Conservation (phyloP, 352 stramenopile species). For the Globisporangium viniferum region DNA sequence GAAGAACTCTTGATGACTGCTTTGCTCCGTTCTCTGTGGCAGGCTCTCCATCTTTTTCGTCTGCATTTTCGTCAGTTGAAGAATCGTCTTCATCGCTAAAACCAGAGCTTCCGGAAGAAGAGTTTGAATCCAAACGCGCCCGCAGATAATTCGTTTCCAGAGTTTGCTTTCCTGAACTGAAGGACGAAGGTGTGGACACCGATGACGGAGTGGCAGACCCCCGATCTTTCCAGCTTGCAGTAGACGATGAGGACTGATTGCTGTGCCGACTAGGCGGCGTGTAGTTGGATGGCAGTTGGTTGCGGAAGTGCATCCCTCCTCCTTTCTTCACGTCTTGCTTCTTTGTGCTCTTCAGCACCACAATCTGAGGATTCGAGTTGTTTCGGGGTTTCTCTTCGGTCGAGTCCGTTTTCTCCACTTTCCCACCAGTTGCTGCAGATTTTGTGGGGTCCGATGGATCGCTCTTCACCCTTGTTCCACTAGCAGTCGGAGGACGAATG, state of each 20-base stretch:
- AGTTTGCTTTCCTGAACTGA: conserved; percentile 6
- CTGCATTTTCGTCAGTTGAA: not conserved
- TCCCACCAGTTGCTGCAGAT: not conserved
- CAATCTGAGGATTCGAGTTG: conserved; percentile 7
- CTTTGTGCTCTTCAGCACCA: conserved; percentile 30
- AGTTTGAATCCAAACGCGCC: conserved; percentile 6
- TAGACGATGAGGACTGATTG: conserved; percentile 9
- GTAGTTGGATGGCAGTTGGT: conserved; percentile 66
- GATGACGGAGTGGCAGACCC: conserved; percentile 16
- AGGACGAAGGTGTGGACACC: conserved; percentile 21
- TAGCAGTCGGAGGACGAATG: not conserved
- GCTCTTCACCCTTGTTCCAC: not conserved
- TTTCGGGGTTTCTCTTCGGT: not conserved
- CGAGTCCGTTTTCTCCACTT: conserved; percentile 16
- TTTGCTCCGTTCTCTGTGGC: not conserved
- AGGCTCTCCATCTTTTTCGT: not conserved
- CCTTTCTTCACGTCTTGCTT: conserved; percentile 18
- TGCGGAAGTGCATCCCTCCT: conserved; percentile 74
- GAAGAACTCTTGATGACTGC: not conserved
- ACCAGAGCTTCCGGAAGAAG: conserved; percentile 17
- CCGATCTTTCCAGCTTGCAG: conserved; percentile 15
- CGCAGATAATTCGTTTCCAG: not conserved
- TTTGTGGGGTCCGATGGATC: not conserved
- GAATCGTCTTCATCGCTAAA: conserved; percentile 12
- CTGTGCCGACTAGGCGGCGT: conserved; percentile 29